phyloP scores from a whole-genome alignment of 208 protist genomes.

The Trypanosoma brucei region DNA sequence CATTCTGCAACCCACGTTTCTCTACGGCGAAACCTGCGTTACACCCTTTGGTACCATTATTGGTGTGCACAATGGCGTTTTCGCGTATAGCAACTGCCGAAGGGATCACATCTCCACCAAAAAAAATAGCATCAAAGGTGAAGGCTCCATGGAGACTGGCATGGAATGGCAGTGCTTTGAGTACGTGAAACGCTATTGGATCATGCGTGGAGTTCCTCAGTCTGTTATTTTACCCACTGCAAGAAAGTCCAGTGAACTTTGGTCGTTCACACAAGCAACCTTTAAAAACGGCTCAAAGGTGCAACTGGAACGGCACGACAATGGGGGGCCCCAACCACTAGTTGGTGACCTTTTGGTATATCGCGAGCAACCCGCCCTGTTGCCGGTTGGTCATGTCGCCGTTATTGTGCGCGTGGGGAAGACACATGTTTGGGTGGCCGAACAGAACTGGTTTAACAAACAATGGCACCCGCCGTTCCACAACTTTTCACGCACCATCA shows the following conservation, averaged over 20 bases:
- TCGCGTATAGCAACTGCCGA: constrained; percentile 14
- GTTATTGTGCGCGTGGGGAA: constrained; percentile 22
- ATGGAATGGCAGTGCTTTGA: constrained; percentile 23
- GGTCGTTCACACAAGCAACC: constrained; percentile 3
- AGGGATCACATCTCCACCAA: constrained; percentile 15
- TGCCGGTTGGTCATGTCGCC: constrained; percentile 31
- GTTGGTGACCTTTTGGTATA: constrained; percentile 27
- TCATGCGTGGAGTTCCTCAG: constrained; percentile 3
- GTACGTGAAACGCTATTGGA: constrained; percentile 17
- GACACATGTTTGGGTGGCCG: constrained; percentile 22
- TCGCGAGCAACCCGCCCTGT: constrained; percentile 3
- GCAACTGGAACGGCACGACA: constrained; percentile 15
- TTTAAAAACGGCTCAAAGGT: not conserved
- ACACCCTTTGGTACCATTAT: constrained; percentile 41
- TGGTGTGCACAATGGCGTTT: constrained; percentile 33
- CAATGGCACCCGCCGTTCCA: constrained; percentile 38
- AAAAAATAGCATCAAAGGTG: not conserved
- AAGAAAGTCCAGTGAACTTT: constrained; percentile 12
- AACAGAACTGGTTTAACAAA: constrained; percentile 34
- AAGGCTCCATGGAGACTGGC: not conserved
- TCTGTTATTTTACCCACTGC: constrained; percentile 3
- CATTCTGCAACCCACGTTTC: not conserved
- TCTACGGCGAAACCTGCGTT: constrained; percentile 2
- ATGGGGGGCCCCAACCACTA: constrained; percentile 15
- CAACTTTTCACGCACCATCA: constrained; percentile 40